Conservation (phyloP, 2,329 filamentous ascomycete genomes). For the Tolypocladium sp. region DNA sequence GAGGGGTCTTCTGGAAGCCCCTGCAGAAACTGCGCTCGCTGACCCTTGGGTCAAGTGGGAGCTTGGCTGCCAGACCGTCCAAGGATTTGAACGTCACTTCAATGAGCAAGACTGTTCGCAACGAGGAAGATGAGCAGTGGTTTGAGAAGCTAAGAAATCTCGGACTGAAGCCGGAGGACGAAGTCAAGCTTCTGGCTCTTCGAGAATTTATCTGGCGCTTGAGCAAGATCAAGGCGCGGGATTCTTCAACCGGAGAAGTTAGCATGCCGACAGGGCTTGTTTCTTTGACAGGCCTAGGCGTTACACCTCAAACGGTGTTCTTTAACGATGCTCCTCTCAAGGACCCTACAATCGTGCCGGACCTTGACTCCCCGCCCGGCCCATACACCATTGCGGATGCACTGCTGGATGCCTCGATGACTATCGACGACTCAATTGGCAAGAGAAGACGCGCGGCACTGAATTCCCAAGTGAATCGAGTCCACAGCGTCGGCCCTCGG, state of each 20-base stretch:
- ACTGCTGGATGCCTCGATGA: slow-evolving; percentile 82
- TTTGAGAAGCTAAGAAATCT: slow-evolving; percentile 75
- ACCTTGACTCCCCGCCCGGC: slow-evolving; percentile 22
- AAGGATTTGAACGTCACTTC: slow-evolving; percentile 47
- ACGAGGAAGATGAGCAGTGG: slow-evolving; percentile 93
- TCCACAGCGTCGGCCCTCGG: slow-evolving; percentile 24
- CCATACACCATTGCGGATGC: slow-evolving; percentile 84
- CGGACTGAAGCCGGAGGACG: slow-evolving; percentile 74
- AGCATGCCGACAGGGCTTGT: slow-evolving; percentile 41
- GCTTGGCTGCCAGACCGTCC: slow-evolving; percentile 43
- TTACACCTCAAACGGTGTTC: slow-evolving; percentile 82
- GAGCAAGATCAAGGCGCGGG: slow-evolving; percentile 59
- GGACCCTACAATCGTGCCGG: slow-evolving; percentile 21
- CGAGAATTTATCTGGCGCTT: slow-evolving; percentile 88
- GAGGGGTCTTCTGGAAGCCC: slow-evolving; percentile 80
- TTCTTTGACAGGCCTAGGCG: slow-evolving; percentile 62
- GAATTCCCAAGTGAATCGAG: slow-evolving; percentile 40
- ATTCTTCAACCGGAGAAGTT: slow-evolving; percentile 26
- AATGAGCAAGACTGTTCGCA: slow-evolving; percentile 58
- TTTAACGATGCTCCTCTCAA: slow-evolving; percentile 69
- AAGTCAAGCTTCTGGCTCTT: slow-evolving; percentile 78
- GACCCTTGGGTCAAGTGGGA: slow-evolving; percentile 53
- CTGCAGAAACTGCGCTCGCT: slow-evolving; percentile 55
- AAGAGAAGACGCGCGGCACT: slow-evolving; percentile 41
- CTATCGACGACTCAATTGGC: slow-evolving; percentile 60